Evolutionary conservation across 1,139 yeast genomes (phyloP).

Genomic region (Pichia terricola): DNA sequence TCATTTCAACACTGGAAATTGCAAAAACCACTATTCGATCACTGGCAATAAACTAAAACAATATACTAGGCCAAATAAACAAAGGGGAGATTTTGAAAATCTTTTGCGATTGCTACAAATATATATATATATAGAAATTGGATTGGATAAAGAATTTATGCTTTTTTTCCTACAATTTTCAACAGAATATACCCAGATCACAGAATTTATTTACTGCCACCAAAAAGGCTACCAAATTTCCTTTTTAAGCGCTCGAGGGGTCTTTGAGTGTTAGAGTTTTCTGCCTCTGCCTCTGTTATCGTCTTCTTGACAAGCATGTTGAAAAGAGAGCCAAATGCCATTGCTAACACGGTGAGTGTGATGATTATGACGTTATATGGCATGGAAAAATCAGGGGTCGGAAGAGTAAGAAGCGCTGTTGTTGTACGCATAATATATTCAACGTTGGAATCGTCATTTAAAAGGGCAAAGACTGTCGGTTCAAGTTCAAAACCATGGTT

Average conservation of each 20-base stretch:
- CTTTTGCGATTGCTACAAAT: too few species aligned
- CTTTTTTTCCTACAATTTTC: too few species aligned
- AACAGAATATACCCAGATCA: too few species aligned
- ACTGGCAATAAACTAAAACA: too few species aligned
- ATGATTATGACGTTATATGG: slow-evolving; percentile 95
- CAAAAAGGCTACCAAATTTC: too few species aligned
- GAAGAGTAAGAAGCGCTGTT: slow-evolving; percentile 72
- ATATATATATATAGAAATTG: too few species aligned
- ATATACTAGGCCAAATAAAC: too few species aligned
- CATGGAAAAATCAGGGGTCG: slow-evolving; percentile 98
- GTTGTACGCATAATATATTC: slow-evolving; percentile 70
- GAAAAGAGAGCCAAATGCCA: slow-evolving; percentile 81
- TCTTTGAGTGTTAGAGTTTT: slow-evolving; percentile 20
- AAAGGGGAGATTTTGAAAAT: too few species aligned
- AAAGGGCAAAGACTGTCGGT: slow-evolving; percentile 68
- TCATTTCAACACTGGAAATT: too few species aligned
- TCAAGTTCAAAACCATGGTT: slow-evolving; percentile 95
- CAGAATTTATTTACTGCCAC: too few species aligned
- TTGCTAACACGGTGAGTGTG: slow-evolving; percentile 88
- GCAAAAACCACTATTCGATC: too few species aligned
- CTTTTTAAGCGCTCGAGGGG: slow-evolving; percentile 7
- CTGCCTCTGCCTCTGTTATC: slow-evolving; percentile 71
- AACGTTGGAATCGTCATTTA: slow-evolving; percentile 19
- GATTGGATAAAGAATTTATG: too few species aligned
- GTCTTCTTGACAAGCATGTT: slow-evolving; percentile 69